Base-by-base conservation (phyloP, 2,329 filamentous ascomycete species). In the Paraphaeosphaeria minitans region DNA sequence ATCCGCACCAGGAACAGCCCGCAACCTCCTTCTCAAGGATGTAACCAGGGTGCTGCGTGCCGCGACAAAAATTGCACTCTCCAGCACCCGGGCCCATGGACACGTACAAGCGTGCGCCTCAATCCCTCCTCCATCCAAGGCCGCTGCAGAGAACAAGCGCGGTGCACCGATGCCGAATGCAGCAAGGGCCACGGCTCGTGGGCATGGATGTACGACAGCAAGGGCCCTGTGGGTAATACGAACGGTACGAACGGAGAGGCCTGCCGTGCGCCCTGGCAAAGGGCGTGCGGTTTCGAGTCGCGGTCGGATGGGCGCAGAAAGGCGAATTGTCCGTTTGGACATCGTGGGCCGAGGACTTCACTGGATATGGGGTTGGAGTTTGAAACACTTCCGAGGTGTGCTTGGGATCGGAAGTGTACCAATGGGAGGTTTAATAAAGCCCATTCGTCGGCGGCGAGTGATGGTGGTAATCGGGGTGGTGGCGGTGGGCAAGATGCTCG, bases 251-350 rank as follows among this genome's bases (percentile, higher is more conserved):
- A 49, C n/a, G 47, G 47, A 19, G 29, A 35, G 9, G 6, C 22
- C 2, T 31, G 22, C 16, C 21, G n/a, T 13, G 47, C 47, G 47
- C 33, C 33, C n/a, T 53, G 49, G 14, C 47, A 22, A 19, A 24
- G 4, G 48, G 27, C 43, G 43, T 56, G 59, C 35, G 19, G 27
- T 19, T 39, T 22, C 48, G 31, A 29, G 2, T 16, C 13, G 16
- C 35, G 35, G 2, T 1, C 35, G 14, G 35, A 39, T 39, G 35
- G 35, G 2, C 53, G 55, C 35, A 54, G 9, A 9, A 42, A 45
- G 14, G 13, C 39, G 9, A 45, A 56, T 4, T 61, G 59, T 31
- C 4, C 14, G 7, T 56, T 50, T 21, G 52, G 31, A 2, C 59
- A 58, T 45, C 31, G 24, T 4, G 46, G 39, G 10, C 55, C 55